A percentile compares a stretch with the other conserved stretches of the same genome.
Conservation (phyloP, 2,329 filamentous ascomycete species). For the Aspergillus jensenii region DNA sequence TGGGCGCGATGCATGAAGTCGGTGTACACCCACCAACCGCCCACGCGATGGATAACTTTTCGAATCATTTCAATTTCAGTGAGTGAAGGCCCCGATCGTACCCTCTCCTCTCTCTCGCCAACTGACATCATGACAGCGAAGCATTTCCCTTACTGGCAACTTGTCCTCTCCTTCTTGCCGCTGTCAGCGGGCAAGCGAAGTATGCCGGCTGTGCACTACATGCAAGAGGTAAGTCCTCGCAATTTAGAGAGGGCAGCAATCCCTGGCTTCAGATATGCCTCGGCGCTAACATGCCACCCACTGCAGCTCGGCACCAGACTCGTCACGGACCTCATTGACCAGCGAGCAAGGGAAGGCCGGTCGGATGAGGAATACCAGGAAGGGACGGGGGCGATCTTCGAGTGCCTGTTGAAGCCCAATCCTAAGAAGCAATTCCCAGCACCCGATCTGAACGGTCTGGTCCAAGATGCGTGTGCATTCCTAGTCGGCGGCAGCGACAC, state of each 20-base stretch:
- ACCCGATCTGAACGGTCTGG: not conserved
- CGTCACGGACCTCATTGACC: not conserved
- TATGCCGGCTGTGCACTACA: not conserved
- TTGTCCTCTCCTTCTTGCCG: not conserved
- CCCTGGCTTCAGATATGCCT: not conserved
- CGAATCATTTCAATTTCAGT: too few relatives aligned
- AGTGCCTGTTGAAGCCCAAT: not conserved
- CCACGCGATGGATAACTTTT: too few relatives aligned
- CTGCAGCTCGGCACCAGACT: not conserved
- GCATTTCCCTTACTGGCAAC: not conserved
- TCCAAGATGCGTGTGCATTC: not conserved
- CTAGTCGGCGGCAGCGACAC: not conserved
- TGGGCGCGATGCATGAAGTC: too few relatives aligned
- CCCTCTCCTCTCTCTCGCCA: too few relatives aligned
- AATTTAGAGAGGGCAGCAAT: too few relatives aligned
- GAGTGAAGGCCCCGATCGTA: too few relatives aligned
- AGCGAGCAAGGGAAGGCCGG: not conserved
- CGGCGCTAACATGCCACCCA: not conserved
- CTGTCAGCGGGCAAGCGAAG: not conserved
- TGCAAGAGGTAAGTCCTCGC: not conserved
- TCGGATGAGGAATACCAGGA: not conserved
- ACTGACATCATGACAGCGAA: too few relatives aligned
- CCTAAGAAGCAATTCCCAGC: not conserved
- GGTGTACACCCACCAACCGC: too few relatives aligned
- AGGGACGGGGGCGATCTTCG: not conserved